These are phyloP conservation scores for Lasiodiplodia sp. DNA, from an alignment of 2,329 filamentous ascomycete species.

Conservation along the genomic window DNA sequence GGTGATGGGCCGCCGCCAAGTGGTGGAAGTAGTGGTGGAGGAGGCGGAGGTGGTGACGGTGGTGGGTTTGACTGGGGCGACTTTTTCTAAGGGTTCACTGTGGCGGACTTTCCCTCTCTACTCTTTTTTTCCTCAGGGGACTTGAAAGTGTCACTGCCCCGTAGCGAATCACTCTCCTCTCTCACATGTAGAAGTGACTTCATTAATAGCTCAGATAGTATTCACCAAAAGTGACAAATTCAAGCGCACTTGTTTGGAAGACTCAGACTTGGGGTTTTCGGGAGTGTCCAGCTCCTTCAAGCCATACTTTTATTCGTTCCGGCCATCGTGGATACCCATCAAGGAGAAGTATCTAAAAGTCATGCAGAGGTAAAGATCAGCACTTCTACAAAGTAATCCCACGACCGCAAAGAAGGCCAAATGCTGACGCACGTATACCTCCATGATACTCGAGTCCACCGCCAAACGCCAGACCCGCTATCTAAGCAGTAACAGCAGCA, in stretches of 20 bases:
- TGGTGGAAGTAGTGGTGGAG: constrained; percentile 7
- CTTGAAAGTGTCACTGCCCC: too few species aligned
- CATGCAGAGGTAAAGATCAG: not conserved
- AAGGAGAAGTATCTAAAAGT: not conserved
- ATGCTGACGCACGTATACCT: not conserved
- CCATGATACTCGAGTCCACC: not conserved
- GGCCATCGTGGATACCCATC: not conserved
- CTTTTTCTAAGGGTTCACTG: not conserved
- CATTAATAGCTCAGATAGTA: not conserved
- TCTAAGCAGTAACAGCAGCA: constrained; percentile 7
- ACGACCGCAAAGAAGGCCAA: not conserved
- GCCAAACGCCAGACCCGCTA: constrained; percentile 16
- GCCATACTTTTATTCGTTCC: not conserved
- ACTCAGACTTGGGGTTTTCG: not conserved
- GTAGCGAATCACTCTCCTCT: constrained; percentile 2
- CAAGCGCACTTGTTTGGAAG: not conserved
- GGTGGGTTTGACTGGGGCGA: not conserved
- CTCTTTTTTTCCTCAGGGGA: not conserved
- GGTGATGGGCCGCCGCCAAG: constrained; percentile 3
- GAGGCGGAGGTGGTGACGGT: not conserved
- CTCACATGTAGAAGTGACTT: not conserved
- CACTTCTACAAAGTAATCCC: not conserved
- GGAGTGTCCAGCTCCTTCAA: not conserved
- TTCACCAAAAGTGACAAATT: not conserved
- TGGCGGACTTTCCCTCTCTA: too few species aligned